Conservation (phyloP, 2,329 filamentous ascomycete genomes). For the Penicillium sp. region DNA sequence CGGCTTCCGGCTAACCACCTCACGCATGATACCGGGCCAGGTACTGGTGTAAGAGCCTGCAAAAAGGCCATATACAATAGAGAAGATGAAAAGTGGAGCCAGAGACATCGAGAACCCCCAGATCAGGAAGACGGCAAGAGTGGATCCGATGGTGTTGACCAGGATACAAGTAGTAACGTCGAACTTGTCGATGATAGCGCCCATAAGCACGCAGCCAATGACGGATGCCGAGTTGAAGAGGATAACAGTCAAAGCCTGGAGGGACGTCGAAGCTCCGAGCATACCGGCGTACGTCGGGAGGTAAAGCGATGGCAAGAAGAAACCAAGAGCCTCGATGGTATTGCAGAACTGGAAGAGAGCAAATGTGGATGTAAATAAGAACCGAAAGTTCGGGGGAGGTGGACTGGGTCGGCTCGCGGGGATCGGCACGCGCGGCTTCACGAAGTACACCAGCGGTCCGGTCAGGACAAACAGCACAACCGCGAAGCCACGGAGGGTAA, state of each 20-base stretch:
- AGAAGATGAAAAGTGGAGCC: constrained; percentile 43
- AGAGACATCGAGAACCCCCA: constrained; percentile 51
- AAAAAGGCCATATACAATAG: constrained; percentile 49
- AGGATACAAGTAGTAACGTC: constrained; percentile 43
- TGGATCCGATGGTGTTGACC: constrained; percentile 43
- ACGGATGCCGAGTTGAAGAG: constrained; percentile 34
- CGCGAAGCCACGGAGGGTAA: constrained; percentile 47
- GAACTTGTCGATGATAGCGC: constrained; percentile 44
- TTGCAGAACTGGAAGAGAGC: constrained; percentile 51
- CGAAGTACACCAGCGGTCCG: constrained; percentile 34
- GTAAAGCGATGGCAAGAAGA: constrained; percentile 41
- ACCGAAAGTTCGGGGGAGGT: constrained; percentile 43
- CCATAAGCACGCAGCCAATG: constrained; percentile 36
- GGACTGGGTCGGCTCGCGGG: constrained; percentile 9
- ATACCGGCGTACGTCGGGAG: constrained; percentile 40
- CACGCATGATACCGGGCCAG: constrained; percentile 48
- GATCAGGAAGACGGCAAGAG: constrained; percentile 44
- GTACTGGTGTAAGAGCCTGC: constrained; percentile 45
- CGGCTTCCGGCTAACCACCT: constrained; percentile 39
- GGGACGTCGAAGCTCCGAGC: constrained; percentile 26
- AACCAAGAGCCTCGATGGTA: constrained; percentile 38
- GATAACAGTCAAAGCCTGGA: constrained; percentile 30
- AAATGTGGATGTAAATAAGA: constrained; percentile 39
- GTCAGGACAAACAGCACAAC: constrained; percentile 29
- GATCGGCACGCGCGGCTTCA: constrained; percentile 45